These are phyloP conservation scores for Maudiozyma barnettii DNA, from an alignment of 805 yeast species.

Conservation along the genomic window DNA sequence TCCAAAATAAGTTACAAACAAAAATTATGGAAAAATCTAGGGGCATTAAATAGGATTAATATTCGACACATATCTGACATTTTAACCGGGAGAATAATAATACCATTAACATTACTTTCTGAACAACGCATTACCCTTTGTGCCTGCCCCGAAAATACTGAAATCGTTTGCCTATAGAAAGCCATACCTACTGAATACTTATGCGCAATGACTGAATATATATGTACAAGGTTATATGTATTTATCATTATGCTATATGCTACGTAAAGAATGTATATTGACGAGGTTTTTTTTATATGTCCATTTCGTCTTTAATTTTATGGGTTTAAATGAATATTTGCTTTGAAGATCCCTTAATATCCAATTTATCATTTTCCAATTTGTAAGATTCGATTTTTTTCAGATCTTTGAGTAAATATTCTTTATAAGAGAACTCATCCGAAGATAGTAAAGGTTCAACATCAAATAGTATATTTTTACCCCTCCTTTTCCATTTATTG, in stretches of 20 bases:
- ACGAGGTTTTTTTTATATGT: background rate
- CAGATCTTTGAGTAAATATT: constrained; percentile 7
- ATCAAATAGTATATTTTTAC: constrained; percentile 31
- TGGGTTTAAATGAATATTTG: background rate
- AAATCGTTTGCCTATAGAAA: background rate
- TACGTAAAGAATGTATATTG: background rate
- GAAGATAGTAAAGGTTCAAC: constrained; percentile 15
- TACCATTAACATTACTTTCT: background rate
- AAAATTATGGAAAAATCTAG: background rate
- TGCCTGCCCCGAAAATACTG: background rate
- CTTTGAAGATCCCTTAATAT: background rate
- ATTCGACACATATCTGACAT: background rate
- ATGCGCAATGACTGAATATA: background rate
- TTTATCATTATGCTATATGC: background rate
- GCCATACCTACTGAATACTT: background rate
- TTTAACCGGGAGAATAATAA: background rate
- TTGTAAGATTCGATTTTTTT: constrained; percentile 5
- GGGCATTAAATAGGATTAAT: background rate
- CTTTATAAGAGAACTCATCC: constrained; percentile 13
- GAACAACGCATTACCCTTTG: background rate
- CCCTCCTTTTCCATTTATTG: constrained; percentile 46
- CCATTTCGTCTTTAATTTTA: background rate
- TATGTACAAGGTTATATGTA: background rate
- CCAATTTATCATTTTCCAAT: constrained; percentile 1
- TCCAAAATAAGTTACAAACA: background rate